Conservation (phyloP, 139 green algal species). For the Raphidocelis subcapitata region DNA sequence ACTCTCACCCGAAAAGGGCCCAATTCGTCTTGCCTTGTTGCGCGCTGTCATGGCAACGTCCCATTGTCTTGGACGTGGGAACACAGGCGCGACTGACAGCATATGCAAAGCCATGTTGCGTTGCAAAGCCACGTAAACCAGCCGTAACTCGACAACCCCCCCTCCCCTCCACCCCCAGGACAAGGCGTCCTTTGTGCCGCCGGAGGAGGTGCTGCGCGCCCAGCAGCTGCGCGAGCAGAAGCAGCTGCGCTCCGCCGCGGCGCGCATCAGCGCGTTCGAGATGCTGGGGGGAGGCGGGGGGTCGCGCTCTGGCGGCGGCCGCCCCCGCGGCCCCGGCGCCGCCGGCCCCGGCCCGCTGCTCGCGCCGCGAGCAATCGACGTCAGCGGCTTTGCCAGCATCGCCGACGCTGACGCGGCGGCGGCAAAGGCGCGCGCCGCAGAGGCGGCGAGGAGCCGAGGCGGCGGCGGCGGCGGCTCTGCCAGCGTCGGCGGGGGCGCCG, state of each 20-base stretch:
- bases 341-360: constrained; percentile 10
- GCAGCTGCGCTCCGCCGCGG: not conserved
- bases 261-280: constrained; percentile 26
- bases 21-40: not conserved
- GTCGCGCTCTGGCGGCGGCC: not conserved
- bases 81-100: not conserved
- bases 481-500: too few relatives aligned
- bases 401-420: not conserved
- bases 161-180: too few relatives aligned
- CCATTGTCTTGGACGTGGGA: not conserved
- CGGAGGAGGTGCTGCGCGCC: not conserved
- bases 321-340: not conserved
- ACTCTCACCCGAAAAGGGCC: not conserved
- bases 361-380: constrained; percentile 17
- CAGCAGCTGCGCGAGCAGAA: not conserved
- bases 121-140: not conserved
- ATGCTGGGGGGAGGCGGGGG: constrained; percentile 7
- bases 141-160: not conserved
- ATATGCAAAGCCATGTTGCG: not conserved
- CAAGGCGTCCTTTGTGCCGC: constrained; percentile 35
- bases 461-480: not conserved
- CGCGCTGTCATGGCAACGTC: not conserved
- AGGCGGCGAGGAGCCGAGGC: not conserved
- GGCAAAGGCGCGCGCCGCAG: not conserved
- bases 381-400: constrained; percentile 7